These are phyloP conservation scores for Geotrichum europaeum DNA, from an alignment of 1,139 yeast genomes.

Conservation along the genomic window DNA sequence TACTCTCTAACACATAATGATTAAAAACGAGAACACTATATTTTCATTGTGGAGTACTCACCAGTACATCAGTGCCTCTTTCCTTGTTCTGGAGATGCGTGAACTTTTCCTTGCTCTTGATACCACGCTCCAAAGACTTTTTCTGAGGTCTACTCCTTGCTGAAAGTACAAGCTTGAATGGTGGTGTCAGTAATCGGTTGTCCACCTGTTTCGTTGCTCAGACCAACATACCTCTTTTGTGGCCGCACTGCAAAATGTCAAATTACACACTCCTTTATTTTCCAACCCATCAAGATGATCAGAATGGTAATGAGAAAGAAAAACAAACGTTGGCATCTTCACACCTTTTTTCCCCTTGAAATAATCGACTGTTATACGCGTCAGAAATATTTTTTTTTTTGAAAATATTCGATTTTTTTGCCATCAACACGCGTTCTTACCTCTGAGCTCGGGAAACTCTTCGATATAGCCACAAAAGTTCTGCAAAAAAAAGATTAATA, in stretches of 20 bases:
- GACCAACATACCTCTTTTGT: conserved; percentile 36
- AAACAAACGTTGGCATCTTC: conserved; percentile 30
- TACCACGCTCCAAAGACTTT: conserved; percentile 12
- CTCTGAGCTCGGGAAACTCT: conserved; percentile 35
- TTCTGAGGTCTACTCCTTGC: conserved; percentile 15
- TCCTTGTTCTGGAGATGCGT: conserved; percentile 31
- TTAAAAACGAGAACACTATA: not conserved
- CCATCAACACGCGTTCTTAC: conserved; percentile 20
- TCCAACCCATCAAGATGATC: conserved; percentile 53
- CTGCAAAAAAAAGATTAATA: not conserved
- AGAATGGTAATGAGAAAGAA: conserved; percentile 52
- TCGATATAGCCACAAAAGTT: conserved; percentile 31
- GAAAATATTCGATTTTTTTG: not conserved
- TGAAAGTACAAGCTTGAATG: conserved; percentile 18
- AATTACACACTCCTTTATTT: conserved; percentile 38
- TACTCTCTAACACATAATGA: conserved; percentile 17
- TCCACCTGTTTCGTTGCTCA: conserved; percentile 3
- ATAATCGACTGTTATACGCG: conserved; percentile 37
- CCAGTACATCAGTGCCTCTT: conserved; percentile 30
- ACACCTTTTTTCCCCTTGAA: conserved; percentile 28
- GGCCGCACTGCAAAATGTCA: conserved; percentile 45
- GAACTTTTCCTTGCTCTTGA: conserved; percentile 20
- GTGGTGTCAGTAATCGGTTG: not conserved
- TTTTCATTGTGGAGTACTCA: conserved; percentile 25
- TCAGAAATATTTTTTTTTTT: conserved; percentile 1